Evolutionary conservation across 1,139 yeast species (phyloP).

Genomic region (Scheffersomyces illinoinensis): DNA sequence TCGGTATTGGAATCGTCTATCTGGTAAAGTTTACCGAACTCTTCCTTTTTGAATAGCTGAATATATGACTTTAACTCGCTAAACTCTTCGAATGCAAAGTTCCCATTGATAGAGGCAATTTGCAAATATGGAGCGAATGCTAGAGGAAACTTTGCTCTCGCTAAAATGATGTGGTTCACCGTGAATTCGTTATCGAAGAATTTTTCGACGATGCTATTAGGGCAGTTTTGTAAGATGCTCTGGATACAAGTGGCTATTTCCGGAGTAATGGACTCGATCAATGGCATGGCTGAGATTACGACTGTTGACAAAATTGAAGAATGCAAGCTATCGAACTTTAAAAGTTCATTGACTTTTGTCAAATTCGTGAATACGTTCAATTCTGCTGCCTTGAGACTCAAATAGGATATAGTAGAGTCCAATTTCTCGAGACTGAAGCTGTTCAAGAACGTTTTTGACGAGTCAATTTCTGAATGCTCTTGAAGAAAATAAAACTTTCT

Average conservation of each 20-base stretch:
- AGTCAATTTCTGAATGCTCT: conserved; percentile 26
- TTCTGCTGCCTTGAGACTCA: conserved; percentile 47
- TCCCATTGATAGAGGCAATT: conserved; percentile 62
- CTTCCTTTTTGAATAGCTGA: conserved; percentile 37
- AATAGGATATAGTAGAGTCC: conserved; percentile 22
- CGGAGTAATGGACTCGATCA: conserved; percentile 55
- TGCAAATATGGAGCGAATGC: conserved; percentile 62
- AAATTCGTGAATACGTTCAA: conserved; percentile 51
- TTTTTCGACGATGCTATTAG: conserved; percentile 54
- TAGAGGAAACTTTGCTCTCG: conserved; percentile 78
- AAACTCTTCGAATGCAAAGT: conserved; percentile 66
- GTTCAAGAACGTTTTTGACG: conserved; percentile 13
- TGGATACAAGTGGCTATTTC: conserved; percentile 53
- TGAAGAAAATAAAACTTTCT: conserved; percentile 53
- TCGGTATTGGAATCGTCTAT: conserved; percentile 57
- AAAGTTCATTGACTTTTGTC: conserved; percentile 37
- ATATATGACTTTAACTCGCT: conserved; percentile 62
- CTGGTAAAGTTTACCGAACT: conserved; percentile 38
- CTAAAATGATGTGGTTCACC: conserved; percentile 54
- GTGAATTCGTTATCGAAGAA: conserved; percentile 61
- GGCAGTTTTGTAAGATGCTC: conserved; percentile 52
- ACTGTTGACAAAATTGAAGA: conserved; percentile 62
- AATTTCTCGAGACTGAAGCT: conserved; percentile 15
- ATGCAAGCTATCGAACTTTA: conserved; percentile 54
- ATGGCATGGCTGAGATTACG: conserved; percentile 61